Percentiles rank a stretch among this genome's conserved stretches.
Evolutionary conservation across 2,329 filamentous ascomycete species (phyloP).

Genomic region (Elsinoe australis): DNA sequence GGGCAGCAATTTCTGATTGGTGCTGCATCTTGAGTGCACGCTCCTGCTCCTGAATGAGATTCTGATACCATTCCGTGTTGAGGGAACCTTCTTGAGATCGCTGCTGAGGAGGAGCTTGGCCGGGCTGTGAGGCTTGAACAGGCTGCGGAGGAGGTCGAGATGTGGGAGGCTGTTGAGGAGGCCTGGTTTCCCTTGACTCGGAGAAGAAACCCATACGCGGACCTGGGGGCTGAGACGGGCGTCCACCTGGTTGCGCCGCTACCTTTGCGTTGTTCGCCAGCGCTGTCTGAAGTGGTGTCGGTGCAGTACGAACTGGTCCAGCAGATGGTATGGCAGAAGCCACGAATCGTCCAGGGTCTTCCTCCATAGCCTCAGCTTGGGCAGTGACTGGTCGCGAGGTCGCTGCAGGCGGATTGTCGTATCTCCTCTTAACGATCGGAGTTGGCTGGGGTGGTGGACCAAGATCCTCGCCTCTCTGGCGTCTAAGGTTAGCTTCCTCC

Average conservation of each 20-base stretch:
- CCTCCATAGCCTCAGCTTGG: conserved; percentile 35
- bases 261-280: conserved; percentile 27
- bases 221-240: conserved; percentile 27
- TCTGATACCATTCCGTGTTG: conserved; percentile 20
- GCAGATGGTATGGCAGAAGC: conserved; percentile 12
- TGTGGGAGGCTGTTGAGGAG: conserved; percentile 21
- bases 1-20: conserved; percentile 23
- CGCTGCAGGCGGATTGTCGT: conserved; percentile 35
- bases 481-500: conserved; percentile 35
- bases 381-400: conserved; percentile 39
- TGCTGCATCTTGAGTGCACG: conserved; percentile 28
- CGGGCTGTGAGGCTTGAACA: conserved; percentile 21
- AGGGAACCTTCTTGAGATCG: conserved; percentile 15
- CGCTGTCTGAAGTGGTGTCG: conserved; percentile 27
- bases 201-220: conserved; percentile 28
- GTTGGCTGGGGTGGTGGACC: conserved; percentile 44
- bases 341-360: conserved; percentile 25
- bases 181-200: conserved; percentile 27
- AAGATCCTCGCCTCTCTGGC: conserved; percentile 39
- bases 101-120: conserved; percentile 16
- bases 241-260: conserved; percentile 22
- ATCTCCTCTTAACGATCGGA: conserved; percentile 41
- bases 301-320: conserved; percentile 23
- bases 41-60: conserved; percentile 28
- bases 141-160: conserved; percentile 22